Evolutionary conservation across 2,329 filamentous ascomycete species (phyloP).

Genomic region (Chaetomiaceae sp.): DNA sequence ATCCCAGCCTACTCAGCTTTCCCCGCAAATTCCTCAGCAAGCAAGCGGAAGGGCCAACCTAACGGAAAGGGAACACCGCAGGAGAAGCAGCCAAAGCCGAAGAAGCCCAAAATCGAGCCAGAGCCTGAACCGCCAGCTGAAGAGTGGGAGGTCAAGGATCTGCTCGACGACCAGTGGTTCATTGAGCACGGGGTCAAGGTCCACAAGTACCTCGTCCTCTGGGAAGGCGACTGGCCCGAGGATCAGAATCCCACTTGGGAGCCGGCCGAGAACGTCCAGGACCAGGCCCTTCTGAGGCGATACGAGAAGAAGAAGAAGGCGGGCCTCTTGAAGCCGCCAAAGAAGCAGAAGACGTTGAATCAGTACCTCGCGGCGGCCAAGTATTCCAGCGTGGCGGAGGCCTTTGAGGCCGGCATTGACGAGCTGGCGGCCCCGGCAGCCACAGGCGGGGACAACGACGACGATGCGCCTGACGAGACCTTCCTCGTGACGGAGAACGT

Average conservation of each 20-base stretch:
- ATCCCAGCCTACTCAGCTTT: neutral
- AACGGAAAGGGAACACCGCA: neutral
- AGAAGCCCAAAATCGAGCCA: constrained; percentile 6
- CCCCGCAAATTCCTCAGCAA: neutral
- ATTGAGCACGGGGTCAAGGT: constrained; percentile 36
- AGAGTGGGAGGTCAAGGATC: constrained; percentile 27
- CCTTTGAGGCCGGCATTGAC: constrained; percentile 28
- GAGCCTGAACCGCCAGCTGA: constrained; percentile 20
- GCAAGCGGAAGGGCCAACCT: constrained; percentile 10
- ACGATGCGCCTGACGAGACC: constrained; percentile 16
- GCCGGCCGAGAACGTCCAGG: constrained; percentile 47
- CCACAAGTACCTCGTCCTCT: constrained; percentile 50
- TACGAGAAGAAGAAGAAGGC: constrained; percentile 36
- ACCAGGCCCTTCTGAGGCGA: constrained; percentile 35
- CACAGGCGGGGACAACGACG: constrained; percentile 8
- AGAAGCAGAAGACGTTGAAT: constrained; percentile 17
- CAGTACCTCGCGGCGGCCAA: constrained; percentile 16
- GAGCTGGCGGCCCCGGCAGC: constrained; percentile 1
- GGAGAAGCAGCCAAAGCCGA: constrained; percentile 7
- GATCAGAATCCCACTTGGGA: constrained; percentile 57
- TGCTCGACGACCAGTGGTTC: constrained; percentile 33
- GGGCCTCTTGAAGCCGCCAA: constrained; percentile 12
- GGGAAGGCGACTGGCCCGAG: constrained; percentile 53
- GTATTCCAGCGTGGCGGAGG: constrained; percentile 28
- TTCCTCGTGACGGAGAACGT: constrained; percentile 16